A percentile compares a stretch with the other conserved stretches of the same genome.
These are phyloP conservation scores for Calocybe gambosa DNA, from an alignment of 1,284 basidiomycete genomes.

Conservation along the genomic window DNA sequence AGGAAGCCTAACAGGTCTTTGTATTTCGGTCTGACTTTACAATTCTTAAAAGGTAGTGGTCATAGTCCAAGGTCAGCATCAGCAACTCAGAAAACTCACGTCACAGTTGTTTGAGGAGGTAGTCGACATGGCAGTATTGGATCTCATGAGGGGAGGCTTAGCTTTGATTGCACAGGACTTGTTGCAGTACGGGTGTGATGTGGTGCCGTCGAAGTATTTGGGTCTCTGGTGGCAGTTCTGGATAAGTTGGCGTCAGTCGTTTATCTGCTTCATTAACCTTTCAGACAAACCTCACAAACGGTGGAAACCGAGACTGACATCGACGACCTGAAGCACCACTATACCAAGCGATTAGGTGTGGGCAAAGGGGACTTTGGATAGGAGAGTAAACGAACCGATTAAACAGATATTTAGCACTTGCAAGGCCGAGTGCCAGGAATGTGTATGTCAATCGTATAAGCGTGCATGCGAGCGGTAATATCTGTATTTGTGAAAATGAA, in stretches of 20 bases:
- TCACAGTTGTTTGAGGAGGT: slow-evolving; percentile 8
- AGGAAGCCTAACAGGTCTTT: slow-evolving; percentile 11
- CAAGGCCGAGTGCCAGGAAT: slow-evolving; percentile 15
- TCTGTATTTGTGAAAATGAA: not conserved
- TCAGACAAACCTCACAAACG: slow-evolving; percentile 16
- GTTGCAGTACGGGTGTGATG: slow-evolving; percentile 49
- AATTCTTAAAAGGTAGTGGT: too few species aligned
- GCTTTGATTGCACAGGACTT: slow-evolving; percentile 51
- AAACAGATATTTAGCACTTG: slow-evolving; percentile 12
- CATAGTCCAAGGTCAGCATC: too few species aligned
- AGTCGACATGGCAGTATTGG: slow-evolving; percentile 11
- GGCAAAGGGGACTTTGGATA: slow-evolving; percentile 6
- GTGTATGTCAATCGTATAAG: slow-evolving; percentile 17
- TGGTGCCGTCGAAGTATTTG: slow-evolving; percentile 46
- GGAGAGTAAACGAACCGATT: slow-evolving; percentile 3
- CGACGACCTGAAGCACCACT: not conserved
- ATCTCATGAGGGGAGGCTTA: slow-evolving; percentile 18
- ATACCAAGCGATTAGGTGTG: not conserved
- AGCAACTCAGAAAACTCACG: slow-evolving; percentile 1
- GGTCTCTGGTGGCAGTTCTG: slow-evolving; percentile 47
- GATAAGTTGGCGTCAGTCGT: not conserved
- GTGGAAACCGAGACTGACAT: slow-evolving; percentile 18
- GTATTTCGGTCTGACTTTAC: slow-evolving; percentile 14
- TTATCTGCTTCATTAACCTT: slow-evolving; percentile 30
- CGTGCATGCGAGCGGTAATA: slow-evolving; percentile 19